Base-by-base conservation (phyloP, 305 asterid genomes). In the Fraxinus platypoda region DNA sequence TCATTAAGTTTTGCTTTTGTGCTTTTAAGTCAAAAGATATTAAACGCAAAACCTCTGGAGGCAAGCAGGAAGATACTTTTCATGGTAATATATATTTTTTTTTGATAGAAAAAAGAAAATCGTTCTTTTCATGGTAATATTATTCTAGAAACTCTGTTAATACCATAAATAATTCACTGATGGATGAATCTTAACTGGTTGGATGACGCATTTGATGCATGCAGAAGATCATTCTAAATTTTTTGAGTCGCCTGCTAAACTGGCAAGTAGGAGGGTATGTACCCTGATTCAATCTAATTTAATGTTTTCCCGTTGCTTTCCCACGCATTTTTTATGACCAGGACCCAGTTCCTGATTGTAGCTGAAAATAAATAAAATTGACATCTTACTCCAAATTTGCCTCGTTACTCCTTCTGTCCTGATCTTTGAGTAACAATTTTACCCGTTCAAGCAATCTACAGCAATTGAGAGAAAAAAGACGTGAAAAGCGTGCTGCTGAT, bases 401-500 rank as follows among this genome's bases (percentile, higher is more conserved):
- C 81, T 83, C 23, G 54, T 43, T 43, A 78, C 82, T 84, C 72
- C 74, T 26, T 68, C 75, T 12, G 59, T 80, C 81, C 21, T 76
- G 26, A 62, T 8, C 23, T 66, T 52, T 74, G 74, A 71, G 31
- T 25, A 23, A 33, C 59, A 75, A 41, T 64, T 76, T 74, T 74
- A 54, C 64, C 35, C 81, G 8, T 87, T 83, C 66, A 68, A 85
- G 70, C 76, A 81, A 54, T 78, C 78, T 87, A 91, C 93, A 97
- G 98, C 96, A 91, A 92, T 78, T 94, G 90, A 93, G 98, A 87
- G 94, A 88, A 83, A 91, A 87, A 87, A 88, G 88, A 81, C 94
- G 93, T 73, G 97, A 93, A 88, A 94, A 91, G 78, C 97, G 96
- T 70, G 98, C 96, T 80, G 91, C 94, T 83, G 94, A 94, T 83